phyloP scores from a whole-genome alignment of 345 rosid genomes.

The Eucalyptus camaldulensis region DNA sequence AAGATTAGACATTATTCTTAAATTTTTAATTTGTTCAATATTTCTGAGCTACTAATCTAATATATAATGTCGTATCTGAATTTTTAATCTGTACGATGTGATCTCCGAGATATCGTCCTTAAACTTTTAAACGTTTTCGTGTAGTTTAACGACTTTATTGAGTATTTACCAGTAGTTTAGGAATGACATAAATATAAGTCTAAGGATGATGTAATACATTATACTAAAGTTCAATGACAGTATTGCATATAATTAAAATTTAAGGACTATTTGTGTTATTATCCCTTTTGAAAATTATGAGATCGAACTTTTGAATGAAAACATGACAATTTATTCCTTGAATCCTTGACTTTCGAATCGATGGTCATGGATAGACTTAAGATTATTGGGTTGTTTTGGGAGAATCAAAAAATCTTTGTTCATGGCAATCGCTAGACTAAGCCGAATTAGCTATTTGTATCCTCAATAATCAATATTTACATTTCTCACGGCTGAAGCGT shows the following conservation, averaged over 20 bases:
- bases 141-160: fast-evolving
- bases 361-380: not conserved
- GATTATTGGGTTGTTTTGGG: not conserved
- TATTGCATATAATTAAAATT: not conserved
- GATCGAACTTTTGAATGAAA: not conserved
- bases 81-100: fast-evolving
- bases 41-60: too few species aligned
- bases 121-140: not conserved
- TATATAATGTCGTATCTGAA: fast-evolving
- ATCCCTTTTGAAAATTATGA: not conserved
- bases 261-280: fast-evolving
- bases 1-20: fast-evolving
- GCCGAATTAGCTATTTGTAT: not conserved
- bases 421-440: not conserved
- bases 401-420: not conserved
- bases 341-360: fast-evolving
- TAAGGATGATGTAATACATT: not conserved
- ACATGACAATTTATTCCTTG: fast-evolving
- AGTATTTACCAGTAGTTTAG: not conserved
- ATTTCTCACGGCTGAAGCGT: not conserved
- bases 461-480: not conserved
- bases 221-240: fast-evolving
- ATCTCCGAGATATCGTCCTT: fast-evolving
- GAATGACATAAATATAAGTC: not conserved
- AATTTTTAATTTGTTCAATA: too few species aligned